phyloP scores from a whole-genome alignment of 129 eudicot genomes.

The Flaveria ramosissima region DNA sequence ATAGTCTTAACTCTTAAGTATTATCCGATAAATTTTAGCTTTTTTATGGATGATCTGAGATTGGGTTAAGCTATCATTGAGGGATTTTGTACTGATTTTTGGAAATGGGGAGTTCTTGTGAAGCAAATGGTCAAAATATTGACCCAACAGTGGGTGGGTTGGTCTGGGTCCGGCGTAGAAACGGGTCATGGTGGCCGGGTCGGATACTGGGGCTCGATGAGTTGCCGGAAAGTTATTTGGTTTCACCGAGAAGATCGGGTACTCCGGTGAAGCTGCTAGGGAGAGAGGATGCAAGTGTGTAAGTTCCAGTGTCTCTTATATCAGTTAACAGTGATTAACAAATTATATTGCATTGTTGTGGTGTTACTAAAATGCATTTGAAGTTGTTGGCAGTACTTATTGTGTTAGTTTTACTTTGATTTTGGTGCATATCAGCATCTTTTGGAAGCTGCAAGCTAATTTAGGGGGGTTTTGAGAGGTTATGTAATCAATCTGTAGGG shows the following conservation, averaged over 20 bases:
- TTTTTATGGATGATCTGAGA: constrained; percentile 15
- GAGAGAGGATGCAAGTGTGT: constrained; percentile 85
- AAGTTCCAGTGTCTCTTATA: constrained; percentile 39
- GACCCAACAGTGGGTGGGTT: constrained; percentile 67
- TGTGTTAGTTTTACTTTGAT: too few relatives aligned
- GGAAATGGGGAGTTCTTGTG: constrained; percentile 63
- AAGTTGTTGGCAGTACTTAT: not conserved
- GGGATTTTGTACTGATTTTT: not conserved
- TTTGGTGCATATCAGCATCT: too few relatives aligned
- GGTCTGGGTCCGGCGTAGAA: constrained; percentile 85
- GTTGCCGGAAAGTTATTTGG: constrained; percentile 52
- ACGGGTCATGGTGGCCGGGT: constrained; percentile 99
- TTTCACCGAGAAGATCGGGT: constrained; percentile 62
- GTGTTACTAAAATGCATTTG: too few relatives aligned
- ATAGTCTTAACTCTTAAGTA: not conserved
- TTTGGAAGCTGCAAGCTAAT: too few relatives aligned
- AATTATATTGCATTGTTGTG: not conserved
- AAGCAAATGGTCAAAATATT: constrained; percentile 39
- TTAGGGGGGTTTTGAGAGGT: too few relatives aligned
- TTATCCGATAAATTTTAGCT: constrained; percentile 1
- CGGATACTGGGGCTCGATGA: constrained; percentile 71
- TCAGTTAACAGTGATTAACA: not conserved
- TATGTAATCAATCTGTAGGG: too few relatives aligned
- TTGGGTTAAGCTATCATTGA: constrained; percentile 25
- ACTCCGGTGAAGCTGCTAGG: constrained; percentile 92